A percentile compares a stretch with the other conserved stretches of the same genome.
These are phyloP conservation scores for Emmonsiellopsis sp. DNA, from an alignment of 2,329 filamentous ascomycete species.

Conservation along the genomic window DNA sequence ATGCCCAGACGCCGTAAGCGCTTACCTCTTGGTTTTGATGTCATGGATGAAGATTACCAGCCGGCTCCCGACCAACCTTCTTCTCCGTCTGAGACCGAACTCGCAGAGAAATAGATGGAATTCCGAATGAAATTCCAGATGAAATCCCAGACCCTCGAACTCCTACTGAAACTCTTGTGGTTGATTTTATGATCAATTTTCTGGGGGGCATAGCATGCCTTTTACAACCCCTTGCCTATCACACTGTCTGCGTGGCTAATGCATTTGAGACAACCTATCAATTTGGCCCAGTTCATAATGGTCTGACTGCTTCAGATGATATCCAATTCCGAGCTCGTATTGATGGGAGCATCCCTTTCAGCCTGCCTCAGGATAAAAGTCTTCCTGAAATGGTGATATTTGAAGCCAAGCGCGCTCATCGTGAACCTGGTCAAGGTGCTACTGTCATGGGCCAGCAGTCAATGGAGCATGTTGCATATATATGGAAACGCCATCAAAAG, in stretches of 20 bases:
- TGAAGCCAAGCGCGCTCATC: slow-evolving; percentile 10
- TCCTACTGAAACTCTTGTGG: slow-evolving; percentile 11
- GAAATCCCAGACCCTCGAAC: slow-evolving; percentile 8
- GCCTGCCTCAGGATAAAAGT: not conserved
- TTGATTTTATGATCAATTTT: slow-evolving; percentile 10
- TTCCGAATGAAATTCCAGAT: not conserved
- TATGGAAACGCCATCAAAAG: slow-evolving; percentile 9
- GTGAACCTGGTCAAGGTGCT: not conserved
- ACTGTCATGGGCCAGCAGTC: slow-evolving; percentile 9
- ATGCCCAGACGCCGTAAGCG: not conserved
- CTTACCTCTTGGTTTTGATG: not conserved
- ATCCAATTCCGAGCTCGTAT: slow-evolving; percentile 6
- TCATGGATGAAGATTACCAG: not conserved
- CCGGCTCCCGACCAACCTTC: not conserved
- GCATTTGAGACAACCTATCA: slow-evolving; percentile 10
- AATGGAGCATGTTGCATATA: slow-evolving; percentile 12
- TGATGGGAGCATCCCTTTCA: slow-evolving; percentile 11
- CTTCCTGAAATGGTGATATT: slow-evolving; percentile 11
- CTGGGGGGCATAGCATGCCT: slow-evolving; percentile 9
- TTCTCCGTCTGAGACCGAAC: not conserved
- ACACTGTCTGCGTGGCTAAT: slow-evolving; percentile 9
- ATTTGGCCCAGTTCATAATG: slow-evolving; percentile 9
- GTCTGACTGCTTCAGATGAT: not conserved
- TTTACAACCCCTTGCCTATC: slow-evolving; percentile 4
- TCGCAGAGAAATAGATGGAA: too few species aligned